Evolutionary conservation across 192 early-diverging fungal genomes (phyloP).

Genomic region (Linnemannia hyalina): DNA sequence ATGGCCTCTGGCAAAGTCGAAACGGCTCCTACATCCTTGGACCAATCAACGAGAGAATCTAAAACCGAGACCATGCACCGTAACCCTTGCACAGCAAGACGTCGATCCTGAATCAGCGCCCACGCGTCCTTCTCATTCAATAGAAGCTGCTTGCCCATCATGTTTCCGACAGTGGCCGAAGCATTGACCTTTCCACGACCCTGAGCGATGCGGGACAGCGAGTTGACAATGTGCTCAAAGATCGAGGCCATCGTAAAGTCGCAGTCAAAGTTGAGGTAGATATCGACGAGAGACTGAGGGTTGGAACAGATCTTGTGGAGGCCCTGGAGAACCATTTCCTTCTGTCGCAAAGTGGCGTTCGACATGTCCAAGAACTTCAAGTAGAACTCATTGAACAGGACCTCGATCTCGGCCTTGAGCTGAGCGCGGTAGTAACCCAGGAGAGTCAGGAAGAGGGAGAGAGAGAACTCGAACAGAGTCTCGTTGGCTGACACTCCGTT

Average conservation of each 20-base stretch:
- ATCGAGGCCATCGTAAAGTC: constrained; percentile 85
- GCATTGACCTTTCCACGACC: constrained; percentile 55
- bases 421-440: constrained; percentile 60
- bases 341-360: constrained; percentile 74
- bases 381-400: constrained; percentile 91
- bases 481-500: constrained; percentile 63
- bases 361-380: constrained; percentile 87
- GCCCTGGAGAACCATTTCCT: constrained; percentile 80
- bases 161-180: constrained; percentile 48
- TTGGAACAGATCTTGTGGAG: constrained; percentile 78
- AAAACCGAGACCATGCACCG: constrained; percentile 71
- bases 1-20: constrained; percentile 34
- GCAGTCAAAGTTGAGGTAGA: constrained; percentile 97
- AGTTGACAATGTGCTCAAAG: constrained; percentile 88
- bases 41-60: constrained; percentile 77
- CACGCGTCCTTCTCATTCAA: constrained; percentile 57
- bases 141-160: constrained; percentile 58
- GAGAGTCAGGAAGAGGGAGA: constrained; percentile 58
- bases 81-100: constrained; percentile 63
- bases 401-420: constrained; percentile 87
- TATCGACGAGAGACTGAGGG: constrained; percentile 85
- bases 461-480: constrained; percentile 61
- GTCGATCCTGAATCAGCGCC: constrained; percentile 57
- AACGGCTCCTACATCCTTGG: constrained; percentile 61
- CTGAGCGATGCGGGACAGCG: constrained; percentile 65